Conservation (phyloP, 768 basidiomycete species). For the Termitomyces sp. region DNA sequence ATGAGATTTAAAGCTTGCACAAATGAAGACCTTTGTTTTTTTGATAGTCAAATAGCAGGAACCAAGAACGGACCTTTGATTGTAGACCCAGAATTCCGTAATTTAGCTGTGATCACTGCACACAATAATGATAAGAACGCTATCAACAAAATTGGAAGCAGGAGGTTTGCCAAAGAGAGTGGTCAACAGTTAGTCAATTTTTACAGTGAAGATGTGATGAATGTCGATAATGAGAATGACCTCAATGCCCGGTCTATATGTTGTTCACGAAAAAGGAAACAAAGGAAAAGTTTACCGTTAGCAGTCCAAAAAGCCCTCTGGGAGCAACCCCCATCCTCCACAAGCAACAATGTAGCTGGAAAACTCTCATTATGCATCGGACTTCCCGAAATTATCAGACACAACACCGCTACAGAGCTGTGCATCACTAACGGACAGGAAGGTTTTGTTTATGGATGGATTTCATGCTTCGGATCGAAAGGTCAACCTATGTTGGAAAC, state of each 20-base stretch:
- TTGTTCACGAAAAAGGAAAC: neutral
- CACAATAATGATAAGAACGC: slow-evolving; percentile 32
- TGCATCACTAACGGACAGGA: no score
- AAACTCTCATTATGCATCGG: neutral
- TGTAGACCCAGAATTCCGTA: slow-evolving; percentile 17
- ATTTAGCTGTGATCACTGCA: slow-evolving; percentile 36
- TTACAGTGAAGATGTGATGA: slow-evolving; percentile 9
- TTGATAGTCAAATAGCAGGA: slow-evolving; percentile 22
- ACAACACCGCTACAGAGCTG: no score
- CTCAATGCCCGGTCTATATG: neutral
- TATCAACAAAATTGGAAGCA: slow-evolving; percentile 29
- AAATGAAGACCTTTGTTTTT: slow-evolving; percentile 30
- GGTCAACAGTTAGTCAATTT: slow-evolving; percentile 20
- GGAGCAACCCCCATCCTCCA: neutral
- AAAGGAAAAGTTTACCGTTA: neutral
- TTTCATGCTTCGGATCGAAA: no score
- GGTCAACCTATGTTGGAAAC: slow-evolving; percentile 23
- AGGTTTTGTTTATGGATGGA: no score
- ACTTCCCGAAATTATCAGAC: neutral
- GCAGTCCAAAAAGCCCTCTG: neutral
- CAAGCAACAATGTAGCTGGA: neutral
- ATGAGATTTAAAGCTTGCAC: slow-evolving; percentile 40
- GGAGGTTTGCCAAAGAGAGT: slow-evolving; percentile 30
- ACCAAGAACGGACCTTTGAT: no score
- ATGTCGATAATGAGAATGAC: no score